Percentiles rank a stretch among this genome's conserved stretches.
These are phyloP conservation scores for Cephaloascus albidus DNA, from an alignment of 805 yeast genomes.

Conservation along the genomic window DNA sequence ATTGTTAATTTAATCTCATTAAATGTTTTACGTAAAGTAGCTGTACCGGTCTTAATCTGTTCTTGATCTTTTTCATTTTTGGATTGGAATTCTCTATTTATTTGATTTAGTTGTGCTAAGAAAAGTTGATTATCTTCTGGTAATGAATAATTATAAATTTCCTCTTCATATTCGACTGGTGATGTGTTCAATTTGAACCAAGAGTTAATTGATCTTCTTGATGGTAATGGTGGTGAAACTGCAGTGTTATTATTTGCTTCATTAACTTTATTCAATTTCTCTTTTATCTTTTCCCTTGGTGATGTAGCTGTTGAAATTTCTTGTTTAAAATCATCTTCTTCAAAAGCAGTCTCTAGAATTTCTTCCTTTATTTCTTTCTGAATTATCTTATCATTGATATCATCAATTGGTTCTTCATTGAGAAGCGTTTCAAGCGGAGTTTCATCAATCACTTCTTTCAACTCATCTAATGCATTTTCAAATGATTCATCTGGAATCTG, in stretches of 20 bases:
- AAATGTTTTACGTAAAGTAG: conserved; percentile 27
- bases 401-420: not conserved
- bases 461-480: not conserved
- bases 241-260: not conserved
- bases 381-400: not conserved
- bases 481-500: not conserved
- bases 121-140: conserved; percentile 37
- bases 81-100: conserved; percentile 38
- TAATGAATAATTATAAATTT: conserved; percentile 18
- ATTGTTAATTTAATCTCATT: conserved; percentile 41
- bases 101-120: conserved; percentile 48
- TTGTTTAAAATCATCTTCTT: conserved; percentile 3
- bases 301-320: not conserved
- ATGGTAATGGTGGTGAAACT: conserved; percentile 2
- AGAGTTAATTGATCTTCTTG: conserved; percentile 7
- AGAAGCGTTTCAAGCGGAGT: too few relatives aligned
- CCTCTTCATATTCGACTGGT: conserved; percentile 8
- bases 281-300: not conserved
- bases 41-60: conserved; percentile 24
- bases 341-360: conserved; percentile 3
- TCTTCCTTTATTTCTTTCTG: conserved; percentile 1
- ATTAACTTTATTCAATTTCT: not conserved
- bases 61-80: conserved; percentile 45
- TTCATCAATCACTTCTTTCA: not conserved
- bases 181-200: conserved; percentile 10